Base-by-base conservation (phyloP, 495 filamentous ascomycete genomes). In the Penicillium macrosclerotiorum region DNA sequence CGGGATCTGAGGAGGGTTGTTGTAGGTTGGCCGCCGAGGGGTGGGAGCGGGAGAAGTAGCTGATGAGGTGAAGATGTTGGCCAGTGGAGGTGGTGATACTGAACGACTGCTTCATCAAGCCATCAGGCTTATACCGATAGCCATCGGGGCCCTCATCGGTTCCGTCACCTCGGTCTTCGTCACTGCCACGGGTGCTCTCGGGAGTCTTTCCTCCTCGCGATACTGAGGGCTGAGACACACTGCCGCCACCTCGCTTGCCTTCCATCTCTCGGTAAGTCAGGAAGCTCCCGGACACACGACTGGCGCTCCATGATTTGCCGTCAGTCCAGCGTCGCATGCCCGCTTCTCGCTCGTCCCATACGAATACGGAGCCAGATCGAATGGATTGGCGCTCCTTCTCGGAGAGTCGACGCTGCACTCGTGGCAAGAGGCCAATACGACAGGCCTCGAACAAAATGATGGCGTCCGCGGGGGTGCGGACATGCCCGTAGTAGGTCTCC, bases 271-370 rank as follows among this genome's bases (percentile, higher is more conserved):
- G 76, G 59, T 98, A 98, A 2, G 93, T 98, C 41, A 98, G 70
- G 60, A 98, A 98, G 71, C 94, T 97, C 13, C 93, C 93, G 0
- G 94, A 96, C 2, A 98, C 93, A 42, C 93, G 81, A 63, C 92
- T 96, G 18, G 93, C 93, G 58, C 94, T 97, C 93, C 93, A 98
- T 32, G 93, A 97, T 64, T 98, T 98, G 16, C 93, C 93, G 56
- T 98, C 93, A 0, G 93, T 98, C 93, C 93, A 98, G 67, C 93
- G 77, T 45, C 93, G 80, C 93, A 98, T 98, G 42, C 93, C 93
- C 7, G 93, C 93, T 75, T 98, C 93, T 52, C 92, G 77, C 74
- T 98, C 93, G 67, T 97, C 94, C 93, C 93, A 98, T 24, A 98
- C 93, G 60, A 96, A 98, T 6, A 98, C 92, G 0, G 94, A 97